Base-by-base conservation (phyloP, 169 alveolate species). In the Plasmodium adleri region DNA sequence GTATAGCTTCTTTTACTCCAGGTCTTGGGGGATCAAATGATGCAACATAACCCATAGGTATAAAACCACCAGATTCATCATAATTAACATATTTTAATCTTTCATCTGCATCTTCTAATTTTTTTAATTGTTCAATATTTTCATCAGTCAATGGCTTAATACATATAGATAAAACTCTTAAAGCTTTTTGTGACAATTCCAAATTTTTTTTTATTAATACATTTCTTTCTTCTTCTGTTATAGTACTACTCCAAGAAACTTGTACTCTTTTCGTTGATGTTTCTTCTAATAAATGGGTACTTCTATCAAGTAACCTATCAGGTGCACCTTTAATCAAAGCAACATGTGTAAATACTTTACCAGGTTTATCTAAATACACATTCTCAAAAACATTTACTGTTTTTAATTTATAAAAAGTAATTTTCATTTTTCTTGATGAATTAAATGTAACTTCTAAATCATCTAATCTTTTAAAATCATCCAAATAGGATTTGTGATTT, bases 1-100 rank as follows among this genome's bases (percentile, higher is more conserved):
- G 94, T 20, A 99, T 98, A 47, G 99, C 99, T 60, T 93, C 98
- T 83, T 98, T 98, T 43, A 99, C 99, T n/a, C 99, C 99, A 7
- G 95, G 95, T 71, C 99, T 96, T 3, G 99, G 98, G 26, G 99
- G 99, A 93, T 99, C 99, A 76, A 97, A 94, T 80, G 96, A 94
- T 54, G 98, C 98, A 22, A 96, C 74, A 90, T 96, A 67, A 17
- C 98, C 99, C 20, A 96, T 54, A 10, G 96, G 88, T 28, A 89
- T 68, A 78, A 94, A 88, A 54, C 88, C 88, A 56, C 91, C 66
- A 50, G 76, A 45, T 71, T 67, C 58, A 71, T 89, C 70, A 13
- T 78, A 63, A 22, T 86, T 75, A 74, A 93, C 92, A 68, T 64
- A 60, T n/a, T 93, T 74, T n/a, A 95, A 93, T 63, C 98, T 72